phyloP scores from a whole-genome alignment of 805 yeast genomes.

The Pichia phayaonensis region DNA sequence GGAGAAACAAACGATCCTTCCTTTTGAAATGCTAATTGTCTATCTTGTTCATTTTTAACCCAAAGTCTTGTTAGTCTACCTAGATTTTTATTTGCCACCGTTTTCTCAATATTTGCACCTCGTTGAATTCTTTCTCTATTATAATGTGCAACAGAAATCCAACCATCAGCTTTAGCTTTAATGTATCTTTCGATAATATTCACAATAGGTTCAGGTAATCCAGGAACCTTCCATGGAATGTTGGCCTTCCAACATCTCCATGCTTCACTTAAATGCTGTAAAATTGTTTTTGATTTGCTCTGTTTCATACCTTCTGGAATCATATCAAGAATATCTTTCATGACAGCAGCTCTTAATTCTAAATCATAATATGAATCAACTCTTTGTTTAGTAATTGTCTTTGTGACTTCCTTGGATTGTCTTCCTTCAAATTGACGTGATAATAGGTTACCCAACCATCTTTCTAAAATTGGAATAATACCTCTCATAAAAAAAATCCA shows the following conservation, averaged over 20 bases:
- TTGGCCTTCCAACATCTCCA: slow-evolving; percentile 99
- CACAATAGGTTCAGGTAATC: slow-evolving; percentile 86
- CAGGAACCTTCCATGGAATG: slow-evolving; percentile 96
- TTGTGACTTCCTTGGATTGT: slow-evolving; percentile 82
- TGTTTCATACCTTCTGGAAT: slow-evolving; percentile 92
- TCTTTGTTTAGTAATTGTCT: slow-evolving; percentile 91
- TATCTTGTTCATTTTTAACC: slow-evolving; percentile 86
- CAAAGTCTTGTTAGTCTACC: slow-evolving; percentile 89
- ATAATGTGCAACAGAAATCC: slow-evolving; percentile 89
- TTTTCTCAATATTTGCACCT: slow-evolving; percentile 92
- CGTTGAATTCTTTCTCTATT: slow-evolving; percentile 81
- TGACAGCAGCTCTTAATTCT: slow-evolving; percentile 86
- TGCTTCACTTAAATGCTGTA: slow-evolving; percentile 94
- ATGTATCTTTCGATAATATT: slow-evolving; percentile 82
- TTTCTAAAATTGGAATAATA: slow-evolving; percentile 78
- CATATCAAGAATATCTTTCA: slow-evolving; percentile 95
- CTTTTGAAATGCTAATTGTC: slow-evolving; percentile 70
- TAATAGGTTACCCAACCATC: slow-evolving; percentile 90
- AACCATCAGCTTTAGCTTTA: slow-evolving; percentile 93
- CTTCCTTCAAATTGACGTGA: slow-evolving; percentile 96
- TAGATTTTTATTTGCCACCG: slow-evolving; percentile 86
- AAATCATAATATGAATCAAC: slow-evolving; percentile 91
- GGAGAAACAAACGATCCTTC: slow-evolving; percentile 86
- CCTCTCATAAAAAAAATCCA: slow-evolving; percentile 94
- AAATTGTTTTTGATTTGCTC: slow-evolving; percentile 73